A percentile compares a stretch with the other conserved stretches of the same genome.
phyloP scores from a whole-genome alignment of 2,329 filamentous ascomycete genomes.

The Tolypocladium nubicola region DNA sequence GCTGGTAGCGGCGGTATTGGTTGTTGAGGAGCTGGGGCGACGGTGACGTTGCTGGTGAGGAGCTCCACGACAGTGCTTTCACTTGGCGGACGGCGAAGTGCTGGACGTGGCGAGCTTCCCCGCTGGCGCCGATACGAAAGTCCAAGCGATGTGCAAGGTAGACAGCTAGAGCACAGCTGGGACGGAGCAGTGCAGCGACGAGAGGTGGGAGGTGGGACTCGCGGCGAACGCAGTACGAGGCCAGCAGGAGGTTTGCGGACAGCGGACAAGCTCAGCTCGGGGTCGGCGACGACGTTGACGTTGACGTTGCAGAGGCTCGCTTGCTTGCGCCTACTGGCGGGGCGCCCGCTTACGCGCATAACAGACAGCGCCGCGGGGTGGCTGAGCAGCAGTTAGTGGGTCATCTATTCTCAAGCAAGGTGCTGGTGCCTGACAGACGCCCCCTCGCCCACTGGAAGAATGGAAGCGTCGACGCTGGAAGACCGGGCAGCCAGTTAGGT shows the following conservation, averaged over 20 bases:
- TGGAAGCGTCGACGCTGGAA: neutral
- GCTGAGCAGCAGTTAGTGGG: neutral
- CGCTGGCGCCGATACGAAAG: neutral
- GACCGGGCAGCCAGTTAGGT: neutral
- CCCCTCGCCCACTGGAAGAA: neutral
- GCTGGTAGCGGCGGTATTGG: neutral
- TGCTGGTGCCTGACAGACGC: neutral
- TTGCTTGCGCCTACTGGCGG: conserved; percentile 3
- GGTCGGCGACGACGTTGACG: conserved; percentile 7
- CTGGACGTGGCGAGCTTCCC: neutral
- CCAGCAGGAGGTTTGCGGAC: conserved; percentile 5
- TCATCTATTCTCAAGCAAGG: neutral
- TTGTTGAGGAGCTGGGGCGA: neutral
- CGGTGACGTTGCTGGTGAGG: neutral
- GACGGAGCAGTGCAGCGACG: neutral
- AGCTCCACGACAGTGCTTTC: neutral
- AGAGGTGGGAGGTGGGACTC: conserved; percentile 1
- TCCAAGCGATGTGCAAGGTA: neutral
- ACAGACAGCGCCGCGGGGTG: neutral
- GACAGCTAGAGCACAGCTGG: neutral
- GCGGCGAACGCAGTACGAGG: conserved; percentile 2
- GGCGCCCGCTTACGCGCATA: conserved; percentile 3
- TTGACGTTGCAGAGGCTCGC: conserved; percentile 5
- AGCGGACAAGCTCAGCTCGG: conserved; percentile 6
- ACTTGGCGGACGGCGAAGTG: neutral